phyloP scores from a whole-genome alignment of 75 land plant genomes.

The Cunninghamia lanceolata region DNA sequence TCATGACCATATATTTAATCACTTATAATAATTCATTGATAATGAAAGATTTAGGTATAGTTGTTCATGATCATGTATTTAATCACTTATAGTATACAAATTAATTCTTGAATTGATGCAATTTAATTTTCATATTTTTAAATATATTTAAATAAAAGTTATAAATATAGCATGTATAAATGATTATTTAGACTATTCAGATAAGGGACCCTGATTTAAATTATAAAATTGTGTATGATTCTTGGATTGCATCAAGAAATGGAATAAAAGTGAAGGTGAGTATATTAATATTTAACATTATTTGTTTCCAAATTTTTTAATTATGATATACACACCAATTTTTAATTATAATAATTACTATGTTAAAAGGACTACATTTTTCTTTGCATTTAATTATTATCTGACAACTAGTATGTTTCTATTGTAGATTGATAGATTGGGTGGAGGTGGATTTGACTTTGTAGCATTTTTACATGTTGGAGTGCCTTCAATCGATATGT shows the following conservation, averaged over 20 bases:
- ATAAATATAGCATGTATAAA: no score
- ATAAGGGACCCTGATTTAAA: slow-evolving; percentile 68
- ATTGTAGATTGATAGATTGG: slow-evolving; percentile 59
- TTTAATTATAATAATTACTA: neutral
- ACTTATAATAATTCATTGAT: no score
- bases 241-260: slow-evolving; percentile 45
- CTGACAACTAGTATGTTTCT: neutral
- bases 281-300: neutral
- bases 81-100: no score
- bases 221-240: slow-evolving; percentile 44
- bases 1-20: no score
- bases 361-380: neutral
- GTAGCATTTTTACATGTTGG: slow-evolving; percentile 85
- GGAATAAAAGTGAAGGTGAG: slow-evolving; percentile 37
- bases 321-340: neutral
- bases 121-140: no score
- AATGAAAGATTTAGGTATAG: no score
- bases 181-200: slow-evolving; percentile 9
- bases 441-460: slow-evolving; percentile 51
- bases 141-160: no score
- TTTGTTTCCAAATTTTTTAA: no score
- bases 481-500: slow-evolving; percentile 75
- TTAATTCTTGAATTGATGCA: no score
- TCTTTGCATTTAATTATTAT: neutral
- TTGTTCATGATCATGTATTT: no score